These are phyloP conservation scores for Phialophora expanda DNA, from an alignment of 2,329 filamentous ascomycete genomes.

Conservation along the genomic window DNA sequence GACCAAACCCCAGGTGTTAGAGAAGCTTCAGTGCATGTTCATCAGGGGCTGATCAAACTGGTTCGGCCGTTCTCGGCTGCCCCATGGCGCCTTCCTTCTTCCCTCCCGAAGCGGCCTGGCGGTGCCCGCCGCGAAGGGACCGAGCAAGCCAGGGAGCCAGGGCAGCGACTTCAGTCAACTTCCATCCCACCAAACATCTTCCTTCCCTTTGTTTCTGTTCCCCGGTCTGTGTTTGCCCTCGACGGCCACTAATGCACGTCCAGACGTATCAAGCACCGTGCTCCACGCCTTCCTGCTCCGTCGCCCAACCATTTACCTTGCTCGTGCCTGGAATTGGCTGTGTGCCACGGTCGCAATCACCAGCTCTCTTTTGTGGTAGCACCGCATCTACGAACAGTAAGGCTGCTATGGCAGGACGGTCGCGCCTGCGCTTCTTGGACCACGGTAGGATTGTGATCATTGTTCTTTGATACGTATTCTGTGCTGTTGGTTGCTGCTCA, in stretches of 20 bases:
- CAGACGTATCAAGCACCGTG: slow-evolving; percentile 14
- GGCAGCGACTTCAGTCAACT: slow-evolving; percentile 2
- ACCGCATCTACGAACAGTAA: slow-evolving; percentile 10
- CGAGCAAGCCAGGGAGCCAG: not conserved
- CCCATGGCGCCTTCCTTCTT: not conserved
- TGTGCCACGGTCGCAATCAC: slow-evolving; percentile 27
- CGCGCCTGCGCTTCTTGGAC: slow-evolving; percentile 2
- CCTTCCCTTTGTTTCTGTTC: not conserved
- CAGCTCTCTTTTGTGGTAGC: slow-evolving; percentile 16
- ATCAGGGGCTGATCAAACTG: not conserved
- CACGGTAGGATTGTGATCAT: not conserved
- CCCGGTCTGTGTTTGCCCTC: slow-evolving; percentile 7
- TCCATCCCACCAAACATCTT: slow-evolving; percentile 14
- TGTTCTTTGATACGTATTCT: not conserved
- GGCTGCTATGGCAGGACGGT: slow-evolving; percentile 18
- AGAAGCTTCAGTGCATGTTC: not conserved
- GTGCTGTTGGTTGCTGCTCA: not conserved
- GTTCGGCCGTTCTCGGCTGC: slow-evolving; percentile 11
- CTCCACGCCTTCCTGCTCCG: slow-evolving; percentile 10
- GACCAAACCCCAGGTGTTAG: not conserved
- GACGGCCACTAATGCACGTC: slow-evolving; percentile 26
- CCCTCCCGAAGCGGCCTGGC: not conserved
- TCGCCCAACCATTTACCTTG: slow-evolving; percentile 20
- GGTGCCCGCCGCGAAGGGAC: not conserved
- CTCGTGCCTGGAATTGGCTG: slow-evolving; percentile 23